phyloP scores from a whole-genome alignment of 164 flowering plant genomes.

The Brasenia schreberi region DNA sequence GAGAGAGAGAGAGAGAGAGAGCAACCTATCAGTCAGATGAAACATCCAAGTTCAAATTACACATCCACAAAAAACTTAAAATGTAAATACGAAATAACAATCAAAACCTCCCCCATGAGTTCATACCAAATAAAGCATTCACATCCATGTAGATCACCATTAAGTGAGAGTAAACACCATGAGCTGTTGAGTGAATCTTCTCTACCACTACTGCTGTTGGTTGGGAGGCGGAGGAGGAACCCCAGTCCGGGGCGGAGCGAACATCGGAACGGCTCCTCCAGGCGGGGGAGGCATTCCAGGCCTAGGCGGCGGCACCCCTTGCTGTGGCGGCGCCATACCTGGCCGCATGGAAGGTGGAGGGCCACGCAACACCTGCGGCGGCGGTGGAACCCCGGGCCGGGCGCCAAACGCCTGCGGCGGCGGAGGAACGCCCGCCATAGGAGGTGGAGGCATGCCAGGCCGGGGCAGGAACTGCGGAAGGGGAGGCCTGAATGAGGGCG shows the following conservation, averaged over 20 bases:
- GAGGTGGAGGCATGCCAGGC: conserved; percentile 2
- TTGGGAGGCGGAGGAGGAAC: conserved; percentile 55
- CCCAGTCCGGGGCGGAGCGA: conserved; percentile 68
- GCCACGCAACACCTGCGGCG: conserved; percentile 57
- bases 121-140: neutral
- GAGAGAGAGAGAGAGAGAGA: neutral
- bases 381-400: conserved; percentile 22
- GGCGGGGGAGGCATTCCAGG: conserved; percentile 87
- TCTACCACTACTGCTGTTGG: conserved; percentile 31
- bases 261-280: conserved; percentile 46
- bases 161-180: neutral
- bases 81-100: neutral
- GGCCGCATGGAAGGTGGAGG: conserved; percentile 24
- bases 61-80: neutral
- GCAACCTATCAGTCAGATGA: neutral
- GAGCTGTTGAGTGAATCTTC: neutral
- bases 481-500: conserved; percentile 31
- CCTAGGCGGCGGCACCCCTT: conserved; percentile 25
- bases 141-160: neutral
- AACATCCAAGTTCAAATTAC: neutral
- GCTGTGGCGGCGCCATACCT: conserved; percentile 26
- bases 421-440: conserved; percentile 19
- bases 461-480: conserved; percentile 12
- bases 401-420: conserved; percentile 29
- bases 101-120: neutral